Evolutionary conservation across 1,139 yeast species (phyloP).

Genomic region (Entelexis sorbosivorans): DNA sequence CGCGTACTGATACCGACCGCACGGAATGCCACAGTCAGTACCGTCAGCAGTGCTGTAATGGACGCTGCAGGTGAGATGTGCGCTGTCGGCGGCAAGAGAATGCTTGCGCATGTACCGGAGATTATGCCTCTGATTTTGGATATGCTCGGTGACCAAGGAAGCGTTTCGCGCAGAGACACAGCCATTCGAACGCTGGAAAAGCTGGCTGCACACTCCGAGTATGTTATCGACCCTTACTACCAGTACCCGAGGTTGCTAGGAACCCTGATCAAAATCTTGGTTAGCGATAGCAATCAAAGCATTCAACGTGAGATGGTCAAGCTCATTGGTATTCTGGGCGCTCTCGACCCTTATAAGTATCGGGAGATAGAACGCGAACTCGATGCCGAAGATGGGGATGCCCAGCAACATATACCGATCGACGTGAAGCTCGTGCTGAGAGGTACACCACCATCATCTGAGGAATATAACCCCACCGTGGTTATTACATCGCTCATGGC

Average conservation of each 20-base stretch:
- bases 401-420: conserved; percentile 76
- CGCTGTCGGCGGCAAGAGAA: conserved; percentile 77
- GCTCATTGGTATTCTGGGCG: conserved; percentile 85
- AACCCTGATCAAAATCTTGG: conserved; percentile 66
- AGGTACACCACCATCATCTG: conserved; percentile 88
- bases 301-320: conserved; percentile 81
- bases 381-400: conserved; percentile 38
- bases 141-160: conserved; percentile 84
- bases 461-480: conserved; percentile 91
- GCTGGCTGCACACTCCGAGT: conserved; percentile 80
- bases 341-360: conserved; percentile 90
- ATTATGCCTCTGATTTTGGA: conserved; percentile 82
- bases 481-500: conserved; percentile 78
- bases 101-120: conserved; percentile 57
- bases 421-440: conserved; percentile 85
- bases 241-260: conserved; percentile 86
- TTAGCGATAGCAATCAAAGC: conserved; percentile 51
- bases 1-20: conserved; percentile 74
- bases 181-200: conserved; percentile 84
- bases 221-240: conserved; percentile 83
- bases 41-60: conserved; percentile 79
- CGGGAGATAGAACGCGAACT: conserved; percentile 77
- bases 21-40: conserved; percentile 47
- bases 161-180: conserved; percentile 75
- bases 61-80: conserved; percentile 85